These are phyloP conservation scores for Sophora flavescens DNA, from an alignment of 306 rosid genomes.

Conservation along the genomic window DNA sequence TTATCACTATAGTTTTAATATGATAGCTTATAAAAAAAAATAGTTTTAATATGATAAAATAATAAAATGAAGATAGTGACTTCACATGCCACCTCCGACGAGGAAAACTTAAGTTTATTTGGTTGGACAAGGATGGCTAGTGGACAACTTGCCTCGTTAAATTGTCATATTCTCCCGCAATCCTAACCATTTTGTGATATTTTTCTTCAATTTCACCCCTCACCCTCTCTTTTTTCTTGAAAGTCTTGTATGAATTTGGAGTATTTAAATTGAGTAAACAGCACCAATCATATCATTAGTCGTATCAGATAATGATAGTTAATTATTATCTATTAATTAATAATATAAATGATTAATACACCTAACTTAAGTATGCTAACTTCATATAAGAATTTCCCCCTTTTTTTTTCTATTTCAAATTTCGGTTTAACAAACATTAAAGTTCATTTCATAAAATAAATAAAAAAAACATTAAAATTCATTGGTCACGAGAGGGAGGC, in stretches of 20 bases:
- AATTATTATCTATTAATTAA: too few species aligned
- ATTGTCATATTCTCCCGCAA: conserved; percentile 15
- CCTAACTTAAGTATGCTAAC: neutral
- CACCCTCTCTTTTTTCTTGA: neutral
- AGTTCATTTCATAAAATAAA: too few species aligned
- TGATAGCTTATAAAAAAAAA: too few species aligned
- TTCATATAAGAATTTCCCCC: too few species aligned
- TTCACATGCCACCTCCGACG: conserved; percentile 29
- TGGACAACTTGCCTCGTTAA: conserved; percentile 45
- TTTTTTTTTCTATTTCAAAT: neutral
- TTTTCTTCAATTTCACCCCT: conserved; percentile 34
- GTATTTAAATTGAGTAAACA: too few species aligned
- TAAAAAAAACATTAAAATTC: too few species aligned
- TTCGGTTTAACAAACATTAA: conserved; percentile 22
- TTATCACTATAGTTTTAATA: neutral
- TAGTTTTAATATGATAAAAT: neutral
- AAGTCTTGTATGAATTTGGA: too few species aligned
- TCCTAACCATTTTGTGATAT: neutral
- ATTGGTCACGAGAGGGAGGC: conserved; percentile 24
- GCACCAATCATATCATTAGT: neutral
- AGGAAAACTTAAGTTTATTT: conserved; percentile 39
- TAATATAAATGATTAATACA: neutral
- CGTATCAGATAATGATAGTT: too few species aligned
- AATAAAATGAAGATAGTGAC: neutral
- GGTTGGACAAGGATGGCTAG: conserved; percentile 45